Percentiles rank a stretch among this genome's conserved stretches.
These are phyloP conservation scores for Pseudofabraea citricarpa DNA, from an alignment of 2,329 filamentous ascomycete species.

Conservation along the genomic window DNA sequence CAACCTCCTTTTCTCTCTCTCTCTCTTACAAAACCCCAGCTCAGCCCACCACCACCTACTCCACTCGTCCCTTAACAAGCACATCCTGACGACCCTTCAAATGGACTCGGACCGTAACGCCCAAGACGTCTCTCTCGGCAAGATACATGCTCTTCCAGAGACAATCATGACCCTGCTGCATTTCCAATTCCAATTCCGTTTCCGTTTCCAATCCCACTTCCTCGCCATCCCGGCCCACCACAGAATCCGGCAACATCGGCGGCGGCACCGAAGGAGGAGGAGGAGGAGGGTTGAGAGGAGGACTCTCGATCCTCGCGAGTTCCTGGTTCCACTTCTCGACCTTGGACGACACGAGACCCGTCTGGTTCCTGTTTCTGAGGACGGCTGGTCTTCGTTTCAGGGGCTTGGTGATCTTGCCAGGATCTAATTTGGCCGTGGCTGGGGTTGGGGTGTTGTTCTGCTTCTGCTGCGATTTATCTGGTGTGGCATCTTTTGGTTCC, in stretches of 20 bases:
- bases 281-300: too few relatives aligned
- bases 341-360: background rate
- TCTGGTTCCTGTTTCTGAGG: background rate
- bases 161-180: conserved; percentile 14
- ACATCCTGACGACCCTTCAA: conserved; percentile 17
- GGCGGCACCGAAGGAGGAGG: background rate
- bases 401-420: background rate
- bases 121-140: conserved; percentile 9
- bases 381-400: background rate
- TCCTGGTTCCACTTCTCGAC: background rate
- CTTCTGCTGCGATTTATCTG: background rate
- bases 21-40: too few relatives aligned
- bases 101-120: conserved; percentile 21
- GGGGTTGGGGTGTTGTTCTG: background rate
- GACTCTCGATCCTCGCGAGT: background rate
- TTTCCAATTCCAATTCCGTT: background rate
- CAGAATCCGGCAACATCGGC: background rate
- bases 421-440: background rate
- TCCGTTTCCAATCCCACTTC: background rate
- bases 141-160: conserved; percentile 17
- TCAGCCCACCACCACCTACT: background rate
- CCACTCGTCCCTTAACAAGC: conserved; percentile 10
- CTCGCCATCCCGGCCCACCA: background rate
- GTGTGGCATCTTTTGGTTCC: background rate
- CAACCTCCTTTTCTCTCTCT: too few relatives aligned